Base-by-base conservation (phyloP, 345 rosid species). In the Moricandia moricandioides region DNA sequence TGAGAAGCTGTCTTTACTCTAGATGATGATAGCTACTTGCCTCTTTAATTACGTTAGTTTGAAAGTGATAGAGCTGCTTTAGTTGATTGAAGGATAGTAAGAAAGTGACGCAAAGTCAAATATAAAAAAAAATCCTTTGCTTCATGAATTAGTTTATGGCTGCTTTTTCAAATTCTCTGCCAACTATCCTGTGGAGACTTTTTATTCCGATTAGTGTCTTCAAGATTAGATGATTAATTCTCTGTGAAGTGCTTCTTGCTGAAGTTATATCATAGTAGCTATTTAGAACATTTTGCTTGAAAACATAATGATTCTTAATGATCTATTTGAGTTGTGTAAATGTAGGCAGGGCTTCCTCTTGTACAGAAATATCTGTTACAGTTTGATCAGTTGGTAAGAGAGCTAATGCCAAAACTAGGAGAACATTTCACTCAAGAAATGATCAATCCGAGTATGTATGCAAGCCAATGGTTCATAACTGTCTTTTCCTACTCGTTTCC, bases 371-470 rank as follows among this genome's bases (percentile, higher is more conserved):
- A 92, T 78, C 83, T 95, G 55, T 87, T 79, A 80, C 97, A 88
- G 83, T 84, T 95, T 60, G 97, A 95, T 1, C 83, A 67, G 65
- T 80, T 95, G 85, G 85, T 89, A 77, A 89, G 74, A 78, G 97
- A 90, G 83, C 83, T 85, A 26, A 78, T 95, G 88, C 99, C 99
- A 2, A 92, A 89, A 78, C 83, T 95, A 51, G 97, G 99, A 75
- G 92, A 88, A 77, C 98, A 95, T 78, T 95, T 92, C 78, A 81
- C 81, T 72, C 79, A 78, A 61, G 94, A 95, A 86, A 90, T 89
- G 97, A 92, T 95, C 76, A 95, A 90, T 83, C 97, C 99, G 65
- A 95, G 98, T 80, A 95, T 95, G 99, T 95, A 95, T 75, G 98
- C 94, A 35, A 95, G 98, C 67, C 98, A 95, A 70, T 95, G 99